A percentile compares a stretch with the other conserved stretches of the same genome.
These are phyloP conservation scores for Spergularia marina DNA, from an alignment of 148 eudicot genomes.

Conservation along the genomic window DNA sequence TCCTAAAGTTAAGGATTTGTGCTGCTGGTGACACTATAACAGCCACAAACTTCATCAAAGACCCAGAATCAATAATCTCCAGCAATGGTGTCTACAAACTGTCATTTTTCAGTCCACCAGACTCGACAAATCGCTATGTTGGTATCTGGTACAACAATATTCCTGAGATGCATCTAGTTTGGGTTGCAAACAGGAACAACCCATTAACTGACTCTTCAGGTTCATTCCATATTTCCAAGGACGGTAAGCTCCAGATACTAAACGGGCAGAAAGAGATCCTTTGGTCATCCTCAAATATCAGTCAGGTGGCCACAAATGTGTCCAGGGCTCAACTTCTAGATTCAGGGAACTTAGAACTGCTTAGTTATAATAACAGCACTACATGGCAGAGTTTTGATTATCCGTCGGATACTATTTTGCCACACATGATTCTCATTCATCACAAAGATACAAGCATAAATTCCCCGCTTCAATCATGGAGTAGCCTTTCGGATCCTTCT, in stretches of 20 bases:
- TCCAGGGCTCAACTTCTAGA: constrained; percentile 35
- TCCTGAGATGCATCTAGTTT: background rate
- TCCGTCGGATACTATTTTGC: constrained; percentile 38
- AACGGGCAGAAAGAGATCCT: constrained; percentile 14
- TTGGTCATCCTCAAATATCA: constrained; percentile 18
- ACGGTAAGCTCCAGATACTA: constrained; percentile 5
- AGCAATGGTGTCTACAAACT: constrained; percentile 7
- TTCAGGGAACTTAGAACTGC: constrained; percentile 44
- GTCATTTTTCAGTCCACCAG: constrained; percentile 13
- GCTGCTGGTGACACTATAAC: background rate
- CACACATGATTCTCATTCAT: constrained; percentile 34
- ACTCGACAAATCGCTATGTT: constrained; percentile 19
- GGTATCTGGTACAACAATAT: constrained; percentile 16
- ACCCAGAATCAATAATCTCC: constrained; percentile 11
- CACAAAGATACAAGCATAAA: constrained; percentile 7
- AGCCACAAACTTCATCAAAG: constrained; percentile 8
- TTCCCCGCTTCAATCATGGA: constrained; percentile 25
- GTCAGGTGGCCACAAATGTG: background rate
- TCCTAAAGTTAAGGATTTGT: background rate
- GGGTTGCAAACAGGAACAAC: constrained; percentile 21
- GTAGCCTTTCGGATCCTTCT: constrained; percentile 35
- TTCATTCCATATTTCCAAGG: constrained; percentile 6
- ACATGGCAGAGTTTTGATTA: constrained; percentile 41
- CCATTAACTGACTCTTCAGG: constrained; percentile 13
- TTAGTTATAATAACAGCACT: constrained; percentile 17